Conservation (phyloP, 1,139 yeast species). For the Protomyces inouyei region DNA sequence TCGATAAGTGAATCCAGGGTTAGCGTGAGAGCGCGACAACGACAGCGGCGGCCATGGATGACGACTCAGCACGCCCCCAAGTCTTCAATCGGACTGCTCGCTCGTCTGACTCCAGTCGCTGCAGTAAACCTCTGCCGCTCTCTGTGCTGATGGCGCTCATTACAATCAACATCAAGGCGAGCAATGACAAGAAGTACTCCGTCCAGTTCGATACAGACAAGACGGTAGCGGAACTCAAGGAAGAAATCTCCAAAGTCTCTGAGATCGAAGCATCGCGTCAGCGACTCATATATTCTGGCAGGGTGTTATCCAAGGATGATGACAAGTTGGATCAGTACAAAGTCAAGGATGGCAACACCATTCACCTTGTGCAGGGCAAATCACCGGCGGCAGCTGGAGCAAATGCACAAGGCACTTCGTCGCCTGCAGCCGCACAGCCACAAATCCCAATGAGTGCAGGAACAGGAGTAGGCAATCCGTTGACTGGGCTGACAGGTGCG, state of each 20-base stretch:
- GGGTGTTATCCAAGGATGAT: constrained; percentile 71
- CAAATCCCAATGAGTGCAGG: constrained; percentile 73
- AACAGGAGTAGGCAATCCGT: constrained; percentile 79
- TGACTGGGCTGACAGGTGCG: constrained; percentile 90
- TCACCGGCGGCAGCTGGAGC: constrained; percentile 38
- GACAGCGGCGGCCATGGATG: not conserved
- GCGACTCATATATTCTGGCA: constrained; percentile 86
- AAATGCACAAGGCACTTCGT: constrained; percentile 33
- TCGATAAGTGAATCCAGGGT: not conserved
- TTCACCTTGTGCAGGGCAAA: constrained; percentile 74
- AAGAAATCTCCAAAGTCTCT: constrained; percentile 53
- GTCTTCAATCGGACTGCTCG: too few relatives aligned
- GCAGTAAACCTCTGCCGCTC: too few relatives aligned
- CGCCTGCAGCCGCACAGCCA: constrained; percentile 47
- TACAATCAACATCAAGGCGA: constrained; percentile 49
- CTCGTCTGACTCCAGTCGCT: too few relatives aligned
- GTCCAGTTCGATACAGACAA: constrained; percentile 51
- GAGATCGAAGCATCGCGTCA: constrained; percentile 71
- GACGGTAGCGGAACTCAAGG: constrained; percentile 67
- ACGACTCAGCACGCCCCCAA: too few relatives aligned
- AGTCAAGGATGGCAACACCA: constrained; percentile 76
- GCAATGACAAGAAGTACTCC: constrained; percentile 63
- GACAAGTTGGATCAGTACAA: constrained; percentile 73
- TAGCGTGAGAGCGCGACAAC: not conserved
- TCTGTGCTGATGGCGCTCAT: constrained; percentile 25